These are phyloP conservation scores for Stephania yunnanensis DNA, from an alignment of 164 flowering plant species.

Conservation along the genomic window DNA sequence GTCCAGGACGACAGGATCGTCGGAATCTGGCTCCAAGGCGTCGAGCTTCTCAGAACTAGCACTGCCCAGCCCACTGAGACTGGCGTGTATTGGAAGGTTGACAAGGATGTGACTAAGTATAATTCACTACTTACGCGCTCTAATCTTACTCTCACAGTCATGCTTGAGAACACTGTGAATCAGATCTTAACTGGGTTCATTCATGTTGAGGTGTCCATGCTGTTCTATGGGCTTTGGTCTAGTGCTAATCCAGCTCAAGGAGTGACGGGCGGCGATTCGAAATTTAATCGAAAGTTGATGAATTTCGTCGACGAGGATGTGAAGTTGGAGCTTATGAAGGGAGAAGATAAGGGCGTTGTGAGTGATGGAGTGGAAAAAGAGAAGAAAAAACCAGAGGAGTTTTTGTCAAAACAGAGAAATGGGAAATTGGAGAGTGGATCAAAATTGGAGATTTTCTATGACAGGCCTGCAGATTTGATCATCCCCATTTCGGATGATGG, in stretches of 20 bases:
- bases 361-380: too few species aligned
- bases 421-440: background rate
- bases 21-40: conserved; percentile 80
- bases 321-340: background rate
- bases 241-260: background rate
- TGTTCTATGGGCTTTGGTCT: conserved; percentile 25
- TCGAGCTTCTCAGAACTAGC: conserved; percentile 80
- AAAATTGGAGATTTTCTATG: background rate
- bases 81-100: conserved; percentile 70
- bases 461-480: conserved; percentile 61
- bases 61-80: conserved; percentile 69
- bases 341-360: background rate
- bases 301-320: background rate
- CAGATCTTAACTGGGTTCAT: conserved; percentile 60
- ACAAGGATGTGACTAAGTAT: conserved; percentile 73
- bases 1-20: conserved; percentile 80
- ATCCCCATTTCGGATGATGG: conserved; percentile 49
- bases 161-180: conserved; percentile 80
- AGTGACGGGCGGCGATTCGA: background rate
- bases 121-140: conserved; percentile 40
- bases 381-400: background rate
- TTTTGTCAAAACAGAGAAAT: background rate
- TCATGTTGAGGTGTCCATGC: conserved; percentile 41
- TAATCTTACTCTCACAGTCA: conserved; percentile 46
- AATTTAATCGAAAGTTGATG: background rate